Conservation (phyloP, 2,329 filamentous ascomycete genomes). For the Exophiala lecanii-corni region DNA sequence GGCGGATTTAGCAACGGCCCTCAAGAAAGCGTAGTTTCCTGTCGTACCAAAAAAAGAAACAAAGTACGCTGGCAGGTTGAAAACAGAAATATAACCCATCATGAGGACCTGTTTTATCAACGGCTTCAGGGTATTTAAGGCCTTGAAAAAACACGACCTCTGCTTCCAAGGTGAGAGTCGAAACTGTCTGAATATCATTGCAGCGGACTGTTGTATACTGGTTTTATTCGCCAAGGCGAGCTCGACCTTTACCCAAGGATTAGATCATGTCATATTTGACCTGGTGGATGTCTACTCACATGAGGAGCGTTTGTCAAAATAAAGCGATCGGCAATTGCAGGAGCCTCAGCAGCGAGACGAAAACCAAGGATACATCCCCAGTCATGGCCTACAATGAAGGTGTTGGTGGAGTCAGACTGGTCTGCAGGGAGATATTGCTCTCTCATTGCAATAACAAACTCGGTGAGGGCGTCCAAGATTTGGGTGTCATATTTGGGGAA, state of each 20-base stretch:
- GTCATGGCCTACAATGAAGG: slow-evolving; percentile 48
- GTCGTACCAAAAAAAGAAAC: slow-evolving; percentile 43
- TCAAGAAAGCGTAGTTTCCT: slow-evolving; percentile 48
- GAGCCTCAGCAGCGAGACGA: slow-evolving; percentile 56
- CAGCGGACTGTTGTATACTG: slow-evolving; percentile 39
- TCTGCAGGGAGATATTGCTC: slow-evolving; percentile 35
- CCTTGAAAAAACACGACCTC: slow-evolving; percentile 42
- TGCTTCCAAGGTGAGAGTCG: slow-evolving; percentile 41
- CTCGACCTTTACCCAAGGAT: slow-evolving; percentile 40
- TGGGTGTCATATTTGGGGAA: slow-evolving; percentile 47
- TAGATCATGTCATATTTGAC: slow-evolving; percentile 4
- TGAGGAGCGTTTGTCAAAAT: slow-evolving; percentile 51
- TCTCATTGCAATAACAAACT: slow-evolving; percentile 50
- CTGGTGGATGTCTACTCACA: slow-evolving; percentile 37
- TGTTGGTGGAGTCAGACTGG: slow-evolving; percentile 37
- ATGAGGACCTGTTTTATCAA: slow-evolving; percentile 45
- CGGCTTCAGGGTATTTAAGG: slow-evolving; percentile 41
- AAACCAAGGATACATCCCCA: slow-evolving; percentile 52
- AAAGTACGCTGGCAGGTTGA: slow-evolving; percentile 47
- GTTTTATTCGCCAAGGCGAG: slow-evolving; percentile 41
- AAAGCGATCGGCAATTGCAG: slow-evolving; percentile 51
- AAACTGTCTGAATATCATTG: slow-evolving; percentile 49
- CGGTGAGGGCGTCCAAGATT: slow-evolving; percentile 50
- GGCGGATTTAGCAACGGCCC: slow-evolving; percentile 37
- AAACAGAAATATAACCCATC: slow-evolving; percentile 53